Base-by-base conservation (phyloP, 352 stramenopile genomes). In the Phytophthora hybrid region DNA sequence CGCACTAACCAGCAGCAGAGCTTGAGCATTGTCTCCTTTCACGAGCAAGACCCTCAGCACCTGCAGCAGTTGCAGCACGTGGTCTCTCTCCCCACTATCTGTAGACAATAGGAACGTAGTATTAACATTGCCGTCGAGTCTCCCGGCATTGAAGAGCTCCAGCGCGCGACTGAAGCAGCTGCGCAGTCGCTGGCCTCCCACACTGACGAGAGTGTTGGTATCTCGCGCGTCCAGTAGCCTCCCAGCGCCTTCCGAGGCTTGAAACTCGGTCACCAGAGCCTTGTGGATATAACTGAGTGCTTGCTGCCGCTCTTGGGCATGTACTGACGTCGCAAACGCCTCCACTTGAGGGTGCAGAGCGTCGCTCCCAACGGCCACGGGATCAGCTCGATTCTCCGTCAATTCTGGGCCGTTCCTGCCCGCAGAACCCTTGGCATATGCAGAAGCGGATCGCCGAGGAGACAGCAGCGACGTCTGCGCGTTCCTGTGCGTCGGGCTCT, bases 1-100 rank as follows among this genome's bases (percentile, higher is more conserved):
- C 55, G 89, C 84, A 23, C 80, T 80, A 11, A 84, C 82, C 8
- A 90, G 49, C 4, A 88, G 19, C 57, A 74, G 58, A 67, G 70
- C 69, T 76, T 85, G 64, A 8, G 53, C 49, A 23, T 64, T 55
- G 39, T 75, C 59, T 53, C 65, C 62, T 31, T 26, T 32, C 3
- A 60, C 37, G 52, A 88, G 34, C 2, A 89, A 32, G 39, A 51
- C 57, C 21, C 54, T 61, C 11, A 91, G 63, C 23, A 87, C 21
- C 6, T 58, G 62, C 31, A 89, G 52, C 49, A 79, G 56, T 46
- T 79, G 57, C 23, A 74, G 49, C 16, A 69, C 37, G 11, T 68
- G 51, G 4, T 58, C 29, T 47, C 44, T 47, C 19, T 63, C 67
- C 4, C 71, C 59, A 1, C 32, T 58, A 9, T 56, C 52, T 1